Conservation (phyloP, 2,329 filamentous ascomycete species). For the Mariannaea sp. region DNA sequence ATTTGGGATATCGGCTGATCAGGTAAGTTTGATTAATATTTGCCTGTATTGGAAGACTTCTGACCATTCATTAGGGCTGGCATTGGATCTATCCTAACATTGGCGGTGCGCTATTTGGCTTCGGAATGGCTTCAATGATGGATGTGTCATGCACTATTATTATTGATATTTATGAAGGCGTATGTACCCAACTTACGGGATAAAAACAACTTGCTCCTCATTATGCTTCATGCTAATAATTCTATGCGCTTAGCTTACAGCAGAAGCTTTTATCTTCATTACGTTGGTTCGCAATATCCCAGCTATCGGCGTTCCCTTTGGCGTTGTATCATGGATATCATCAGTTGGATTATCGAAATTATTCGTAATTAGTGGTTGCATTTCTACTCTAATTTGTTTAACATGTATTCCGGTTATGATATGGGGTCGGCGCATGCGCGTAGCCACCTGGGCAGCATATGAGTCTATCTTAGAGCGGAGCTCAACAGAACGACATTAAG, state of each 20-base stretch:
- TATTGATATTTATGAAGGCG: slow-evolving; percentile 39
- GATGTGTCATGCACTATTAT: slow-evolving; percentile 41
- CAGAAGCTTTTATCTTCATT: slow-evolving; percentile 32
- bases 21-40: slow-evolving; percentile 30
- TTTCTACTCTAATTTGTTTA: slow-evolving; percentile 25
- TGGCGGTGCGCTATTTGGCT: slow-evolving; percentile 41
- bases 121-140: slow-evolving; percentile 42
- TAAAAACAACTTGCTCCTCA: no score
- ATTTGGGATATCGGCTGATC: slow-evolving; percentile 41
- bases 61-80: slow-evolving; percentile 39
- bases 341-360: slow-evolving; percentile 33
- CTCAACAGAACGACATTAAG: no score
- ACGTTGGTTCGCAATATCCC: slow-evolving; percentile 34
- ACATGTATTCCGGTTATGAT: slow-evolving; percentile 31
- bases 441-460: slow-evolving; percentile 14
- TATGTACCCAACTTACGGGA: no score
- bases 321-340: slow-evolving; percentile 33
- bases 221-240: no score
- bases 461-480: background rate
- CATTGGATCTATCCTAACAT: slow-evolving; percentile 47
- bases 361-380: slow-evolving; percentile 26
- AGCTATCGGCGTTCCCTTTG: slow-evolving; percentile 32
- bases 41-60: background rate
- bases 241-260: background rate
- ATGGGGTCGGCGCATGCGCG: slow-evolving; percentile 33